These are phyloP conservation scores for Moelleriella libera DNA, from an alignment of 2,329 filamentous ascomycete species.

Conservation along the genomic window DNA sequence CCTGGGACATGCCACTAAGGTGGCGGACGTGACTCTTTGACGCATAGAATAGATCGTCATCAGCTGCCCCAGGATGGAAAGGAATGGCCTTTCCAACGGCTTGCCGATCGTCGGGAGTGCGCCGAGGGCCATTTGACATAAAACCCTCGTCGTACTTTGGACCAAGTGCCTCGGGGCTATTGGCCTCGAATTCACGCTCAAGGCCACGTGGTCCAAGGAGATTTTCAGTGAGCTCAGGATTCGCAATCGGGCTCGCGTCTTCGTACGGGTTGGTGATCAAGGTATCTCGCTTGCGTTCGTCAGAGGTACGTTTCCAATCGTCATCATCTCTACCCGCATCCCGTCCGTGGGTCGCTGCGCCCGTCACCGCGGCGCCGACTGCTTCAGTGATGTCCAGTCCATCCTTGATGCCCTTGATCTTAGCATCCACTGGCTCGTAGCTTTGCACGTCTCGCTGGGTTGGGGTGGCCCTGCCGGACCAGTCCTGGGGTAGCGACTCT, in stretches of 20 bases:
- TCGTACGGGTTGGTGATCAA: constrained; percentile 55
- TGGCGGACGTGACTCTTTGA: constrained; percentile 47
- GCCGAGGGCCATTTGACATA: constrained; percentile 57
- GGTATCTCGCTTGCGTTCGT: constrained; percentile 51
- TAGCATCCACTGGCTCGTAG: constrained; percentile 15
- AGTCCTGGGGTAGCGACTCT: constrained; percentile 25
- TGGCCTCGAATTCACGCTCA: constrained; percentile 31
- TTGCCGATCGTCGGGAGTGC: constrained; percentile 33
- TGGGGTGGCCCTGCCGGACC: constrained; percentile 42
- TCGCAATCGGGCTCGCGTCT: constrained; percentile 46
- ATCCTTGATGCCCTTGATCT: constrained; percentile 8
- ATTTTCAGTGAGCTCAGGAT: constrained; percentile 35
- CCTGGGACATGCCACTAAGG: constrained; percentile 81
- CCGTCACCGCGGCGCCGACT: constrained; percentile 37
- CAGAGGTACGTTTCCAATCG: constrained; percentile 49
- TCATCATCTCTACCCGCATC: constrained; percentile 44
- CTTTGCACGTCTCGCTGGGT: constrained; percentile 15
- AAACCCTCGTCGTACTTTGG: constrained; percentile 76
- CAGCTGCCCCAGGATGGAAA: constrained; percentile 31
- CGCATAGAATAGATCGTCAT: constrained; percentile 53
- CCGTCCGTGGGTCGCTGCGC: constrained; percentile 34
- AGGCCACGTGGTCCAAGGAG: constrained; percentile 27
- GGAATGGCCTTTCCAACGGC: constrained; percentile 41
- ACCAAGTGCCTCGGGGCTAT: constrained; percentile 41
- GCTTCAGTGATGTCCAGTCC: constrained; percentile 35